These are phyloP conservation scores for Aspergillus arachidicola DNA, from an alignment of 2,329 filamentous ascomycete genomes.

Conservation along the genomic window DNA sequence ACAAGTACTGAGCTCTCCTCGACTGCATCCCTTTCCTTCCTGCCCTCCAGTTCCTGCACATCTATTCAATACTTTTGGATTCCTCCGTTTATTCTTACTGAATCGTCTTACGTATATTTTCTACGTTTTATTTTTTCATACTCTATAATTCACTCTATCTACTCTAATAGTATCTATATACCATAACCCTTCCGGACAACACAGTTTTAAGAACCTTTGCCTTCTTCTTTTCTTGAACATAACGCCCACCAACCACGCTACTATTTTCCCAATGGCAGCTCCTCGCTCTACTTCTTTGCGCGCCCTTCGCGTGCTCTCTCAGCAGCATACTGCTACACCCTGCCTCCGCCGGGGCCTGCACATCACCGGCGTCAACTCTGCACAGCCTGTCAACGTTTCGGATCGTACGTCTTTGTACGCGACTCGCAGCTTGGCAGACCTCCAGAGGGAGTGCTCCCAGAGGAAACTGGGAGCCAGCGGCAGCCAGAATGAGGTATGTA, in stretches of 20 bases:
- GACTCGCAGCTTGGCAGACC: conserved; percentile 54
- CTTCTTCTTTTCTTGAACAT: background rate
- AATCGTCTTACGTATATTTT: background rate
- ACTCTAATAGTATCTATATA: background rate
- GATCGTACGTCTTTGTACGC: conserved; percentile 56
- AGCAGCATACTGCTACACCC: conserved; percentile 37
- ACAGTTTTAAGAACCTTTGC: background rate
- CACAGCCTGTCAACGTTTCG: conserved; percentile 51
- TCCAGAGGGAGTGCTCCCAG: conserved; percentile 55
- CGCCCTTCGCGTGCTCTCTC: conserved; percentile 47
- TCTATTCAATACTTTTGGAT: background rate
- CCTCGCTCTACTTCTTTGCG: conserved; percentile 49
- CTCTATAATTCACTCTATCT: background rate
- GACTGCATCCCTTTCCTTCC: conserved; percentile 12
- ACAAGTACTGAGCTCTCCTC: conserved; percentile 16
- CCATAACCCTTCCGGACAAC: background rate
- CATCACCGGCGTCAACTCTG: conserved; percentile 63
- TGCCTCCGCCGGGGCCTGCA: conserved; percentile 54
- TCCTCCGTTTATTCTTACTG: background rate
- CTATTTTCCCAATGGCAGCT: conserved; percentile 41
- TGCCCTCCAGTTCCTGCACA: conserved; percentile 5
- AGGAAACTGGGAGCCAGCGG: conserved; percentile 51
- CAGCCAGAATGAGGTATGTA: conserved; percentile 53
- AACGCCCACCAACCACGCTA: background rate
- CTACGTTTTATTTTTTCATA: conserved; percentile 4